Percentiles rank a stretch among this genome's conserved stretches.
These are phyloP conservation scores for Gloeophyllum trabeum DNA, from an alignment of 768 basidiomycete genomes.

Conservation along the genomic window DNA sequence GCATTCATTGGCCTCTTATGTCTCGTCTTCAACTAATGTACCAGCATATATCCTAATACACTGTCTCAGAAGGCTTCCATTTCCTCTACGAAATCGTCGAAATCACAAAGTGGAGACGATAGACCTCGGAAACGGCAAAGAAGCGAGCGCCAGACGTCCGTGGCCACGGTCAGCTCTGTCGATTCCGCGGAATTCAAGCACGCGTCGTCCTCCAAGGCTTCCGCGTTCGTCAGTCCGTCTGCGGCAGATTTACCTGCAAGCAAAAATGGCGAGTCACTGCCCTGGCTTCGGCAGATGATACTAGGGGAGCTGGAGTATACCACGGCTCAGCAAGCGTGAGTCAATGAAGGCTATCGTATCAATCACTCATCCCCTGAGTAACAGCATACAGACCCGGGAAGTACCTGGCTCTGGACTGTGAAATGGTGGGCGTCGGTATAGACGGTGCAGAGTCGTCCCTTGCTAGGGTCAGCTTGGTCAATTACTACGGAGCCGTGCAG, in stretches of 20 bases:
- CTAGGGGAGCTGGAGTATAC: constrained; percentile 31
- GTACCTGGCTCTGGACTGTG: constrained; percentile 85
- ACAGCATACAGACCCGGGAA: constrained; percentile 42
- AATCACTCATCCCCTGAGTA: constrained; percentile 4
- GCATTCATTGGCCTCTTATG: not conserved
- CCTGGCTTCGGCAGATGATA: constrained; percentile 39
- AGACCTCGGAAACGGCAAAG: constrained; percentile 6
- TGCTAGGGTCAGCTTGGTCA: constrained; percentile 84
- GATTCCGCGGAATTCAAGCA: constrained; percentile 9
- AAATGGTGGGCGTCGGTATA: constrained; percentile 96
- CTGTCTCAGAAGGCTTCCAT: constrained; percentile 6
- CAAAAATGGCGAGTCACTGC: constrained; percentile 38
- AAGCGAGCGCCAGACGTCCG: constrained; percentile 3
- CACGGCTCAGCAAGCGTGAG: constrained; percentile 33
- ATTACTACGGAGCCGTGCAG: constrained; percentile 71
- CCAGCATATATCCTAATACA: constrained; percentile 4
- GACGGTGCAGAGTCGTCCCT: constrained; percentile 73
- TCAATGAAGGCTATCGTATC: constrained; percentile 5
- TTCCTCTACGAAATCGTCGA: not conserved
- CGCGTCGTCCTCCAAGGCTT: constrained; percentile 3
- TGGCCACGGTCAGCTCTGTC: not conserved
- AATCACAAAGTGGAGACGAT: not conserved
- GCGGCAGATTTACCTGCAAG: constrained; percentile 14
- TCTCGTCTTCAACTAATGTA: constrained; percentile 2
- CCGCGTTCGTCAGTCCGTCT: constrained; percentile 2